Percentiles rank a stretch among this genome's conserved stretches.
Evolutionary conservation across 371 early-diverging fungal genomes (phyloP).

Genomic region (Mortierella sp.): DNA sequence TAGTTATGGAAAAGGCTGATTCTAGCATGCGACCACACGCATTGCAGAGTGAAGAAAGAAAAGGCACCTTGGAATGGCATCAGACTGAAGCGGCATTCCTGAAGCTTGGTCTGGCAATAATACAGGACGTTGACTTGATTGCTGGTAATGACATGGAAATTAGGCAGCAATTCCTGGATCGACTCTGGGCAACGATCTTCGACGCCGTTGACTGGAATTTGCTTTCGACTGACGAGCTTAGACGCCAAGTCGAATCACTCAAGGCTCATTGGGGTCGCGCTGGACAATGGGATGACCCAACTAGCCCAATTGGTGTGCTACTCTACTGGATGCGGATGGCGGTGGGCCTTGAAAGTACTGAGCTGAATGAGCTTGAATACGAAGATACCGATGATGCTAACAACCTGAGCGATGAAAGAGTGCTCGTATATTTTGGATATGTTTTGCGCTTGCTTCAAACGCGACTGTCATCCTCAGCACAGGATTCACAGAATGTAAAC

Average conservation of each 20-base stretch:
- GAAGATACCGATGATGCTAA: neutral
- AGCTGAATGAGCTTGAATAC: constrained; percentile 18
- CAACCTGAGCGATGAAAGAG: constrained; percentile 22
- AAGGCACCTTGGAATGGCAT: constrained; percentile 28
- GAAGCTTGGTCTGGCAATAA: constrained; percentile 23
- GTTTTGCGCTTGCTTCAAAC: constrained; percentile 32
- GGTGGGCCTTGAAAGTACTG: constrained; percentile 37
- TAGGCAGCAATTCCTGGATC: constrained; percentile 28
- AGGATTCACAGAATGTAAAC: constrained; percentile 45
- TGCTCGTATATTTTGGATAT: constrained; percentile 39
- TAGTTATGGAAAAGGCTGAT: constrained; percentile 41
- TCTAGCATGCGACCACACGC: constrained; percentile 25
- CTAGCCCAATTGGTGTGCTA: constrained; percentile 37
- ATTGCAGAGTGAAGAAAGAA: neutral
- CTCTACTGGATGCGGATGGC: constrained; percentile 52
- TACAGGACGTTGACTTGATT: constrained; percentile 34
- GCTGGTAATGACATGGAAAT: constrained; percentile 27
- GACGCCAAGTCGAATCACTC: constrained; percentile 17
- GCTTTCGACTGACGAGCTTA: constrained; percentile 19
- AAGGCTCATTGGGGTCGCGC: constrained; percentile 34
- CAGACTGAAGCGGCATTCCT: constrained; percentile 33
- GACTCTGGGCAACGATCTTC: constrained; percentile 31
- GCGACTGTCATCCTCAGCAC: constrained; percentile 40
- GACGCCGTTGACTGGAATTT: constrained; percentile 31
- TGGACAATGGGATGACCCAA: constrained; percentile 29